Conservation (phyloP, 1,284 basidiomycete genomes). For the Entoloma clypeatum region DNA sequence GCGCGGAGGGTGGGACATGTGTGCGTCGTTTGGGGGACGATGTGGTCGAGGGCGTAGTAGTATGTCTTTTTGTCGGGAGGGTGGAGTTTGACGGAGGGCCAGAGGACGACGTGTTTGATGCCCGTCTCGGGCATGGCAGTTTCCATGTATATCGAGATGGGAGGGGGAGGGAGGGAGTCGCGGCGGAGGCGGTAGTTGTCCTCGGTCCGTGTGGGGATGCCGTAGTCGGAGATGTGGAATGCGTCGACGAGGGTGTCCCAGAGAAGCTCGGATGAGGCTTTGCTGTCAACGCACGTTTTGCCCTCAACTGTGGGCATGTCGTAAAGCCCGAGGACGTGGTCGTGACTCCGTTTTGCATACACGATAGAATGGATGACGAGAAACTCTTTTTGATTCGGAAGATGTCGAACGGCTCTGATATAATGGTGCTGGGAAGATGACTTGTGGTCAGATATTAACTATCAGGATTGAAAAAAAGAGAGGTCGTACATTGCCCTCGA, state of each 20-base stretch:
- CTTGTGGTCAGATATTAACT: background rate
- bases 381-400: slow-evolving; percentile 11
- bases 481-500: slow-evolving; percentile 20
- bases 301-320: slow-evolving; percentile 27
- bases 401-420: slow-evolving; percentile 7
- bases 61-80: slow-evolving; percentile 13
- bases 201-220: slow-evolving; percentile 24
- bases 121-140: slow-evolving; percentile 29
- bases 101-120: slow-evolving; percentile 38
- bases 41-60: slow-evolving; percentile 29
- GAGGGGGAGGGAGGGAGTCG: slow-evolving; percentile 37
- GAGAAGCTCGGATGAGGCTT: slow-evolving; percentile 19
- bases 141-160: slow-evolving; percentile 48
- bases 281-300: slow-evolving; percentile 15
- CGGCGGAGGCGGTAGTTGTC: slow-evolving; percentile 26
- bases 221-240: slow-evolving; percentile 52
- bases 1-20: slow-evolving; percentile 25
- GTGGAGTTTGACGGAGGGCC: slow-evolving; percentile 25
- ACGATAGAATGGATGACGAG: slow-evolving; percentile 7
- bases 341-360: background rate
- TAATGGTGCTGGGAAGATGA: slow-evolving; percentile 20
- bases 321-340: slow-evolving; percentile 31
- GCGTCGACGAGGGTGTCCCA: slow-evolving; percentile 22
- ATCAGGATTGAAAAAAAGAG: slow-evolving; percentile 4
- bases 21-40: slow-evolving; percentile 28